Evolutionary conservation across 345 rosid genomes (phyloP), one percentile per base, ranked within the genome.

Genomic region (Arabidopsis arenosa): DNA sequence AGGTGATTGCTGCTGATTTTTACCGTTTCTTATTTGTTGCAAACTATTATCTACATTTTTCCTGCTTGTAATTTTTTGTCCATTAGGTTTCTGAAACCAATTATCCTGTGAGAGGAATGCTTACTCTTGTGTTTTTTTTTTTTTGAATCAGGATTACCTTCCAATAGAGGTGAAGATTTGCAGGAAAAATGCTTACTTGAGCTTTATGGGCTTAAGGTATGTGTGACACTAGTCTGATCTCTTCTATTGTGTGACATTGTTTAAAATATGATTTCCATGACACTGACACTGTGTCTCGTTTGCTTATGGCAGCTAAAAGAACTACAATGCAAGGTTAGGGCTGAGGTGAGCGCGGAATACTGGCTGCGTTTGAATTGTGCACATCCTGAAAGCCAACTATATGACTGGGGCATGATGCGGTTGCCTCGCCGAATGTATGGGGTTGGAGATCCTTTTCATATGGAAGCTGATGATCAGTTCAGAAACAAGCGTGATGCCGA

Each of bases 331-430:
- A 88, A 86, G 81, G 90, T 91, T 73, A 85, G 94, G 26, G 67
- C 82, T 64, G 87, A 88, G 75, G 90, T 91, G 60, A 89, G 88
- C 75, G 77, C 96, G 11, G 97, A 93, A 77, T 85, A 83, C 62
- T 90, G 90, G 97, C 91, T 95, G 40, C 94, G 84, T 18, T 2
- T 80, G 79, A 83, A 86, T 70, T 90, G 96, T 83, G 83, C 85
- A 28, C 74, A 66, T 84, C 86, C 85, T 4, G 88, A 85, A 54
- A 89, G 80, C 73, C 92, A 89, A 53, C 70, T 95, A 63, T 93
- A 83, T 84, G 97, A 95, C 82, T 95, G 99, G 98, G 97, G 96
- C 37, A 87, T 88, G 96, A 86, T 86, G 88, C 92, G 98, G 71
- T 75, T 88, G 75, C 90, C 81, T 70, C 91, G 90, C 23, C 88